Base-by-base conservation (phyloP, 257 asterid genomes). In the Solanum ossicruentum region DNA sequence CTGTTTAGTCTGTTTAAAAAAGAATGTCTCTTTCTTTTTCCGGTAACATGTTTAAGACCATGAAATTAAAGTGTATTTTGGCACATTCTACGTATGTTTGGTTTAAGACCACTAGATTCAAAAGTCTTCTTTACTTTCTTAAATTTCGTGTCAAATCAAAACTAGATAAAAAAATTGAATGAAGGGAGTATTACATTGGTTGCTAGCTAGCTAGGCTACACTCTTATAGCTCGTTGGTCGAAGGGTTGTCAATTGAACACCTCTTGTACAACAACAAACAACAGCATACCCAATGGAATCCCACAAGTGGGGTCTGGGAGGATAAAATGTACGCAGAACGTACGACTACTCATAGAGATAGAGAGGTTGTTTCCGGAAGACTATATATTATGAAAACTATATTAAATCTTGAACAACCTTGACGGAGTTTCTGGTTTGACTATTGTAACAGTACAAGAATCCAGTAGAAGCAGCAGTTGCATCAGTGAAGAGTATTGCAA, bases 401-500 rank as follows among this genome's bases (percentile, higher is more conserved):
- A 45, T 45, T 45, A 45, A 45, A 45, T 45, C 11, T 45, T 45
- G 51, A 8, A 45, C 51, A 45, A 45, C 51, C 12, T 45, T 45
- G 8, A 45, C 51, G 0, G 10, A 8, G 10, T 45, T 45, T 45
- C 41, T 45, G 51, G 51, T 45, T 45, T 73, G 82, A 75, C 49
- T 51, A 2, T 51, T 77, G 47, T 77, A 77, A 77, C 85, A 87
- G 88, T 85, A 85, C 72, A 52, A 77, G 65, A 77, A 77, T 77
- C 75, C 47, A 56, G 65, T 82, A 8, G 90, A 84, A 58, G 92
- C 92, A 36, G 82, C 89, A 18, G 86, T 88, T 20, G 92, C 84
- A 1, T 89, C 88, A 56, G 85, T 84, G 43, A 87, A 84, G 78
- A 81, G 78, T 84, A 91, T 87, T 52, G 89, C 67, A 12, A 87